Conservation (phyloP, 164 flowering plant genomes). For the Kalanchoe fedtschenkoi region DNA sequence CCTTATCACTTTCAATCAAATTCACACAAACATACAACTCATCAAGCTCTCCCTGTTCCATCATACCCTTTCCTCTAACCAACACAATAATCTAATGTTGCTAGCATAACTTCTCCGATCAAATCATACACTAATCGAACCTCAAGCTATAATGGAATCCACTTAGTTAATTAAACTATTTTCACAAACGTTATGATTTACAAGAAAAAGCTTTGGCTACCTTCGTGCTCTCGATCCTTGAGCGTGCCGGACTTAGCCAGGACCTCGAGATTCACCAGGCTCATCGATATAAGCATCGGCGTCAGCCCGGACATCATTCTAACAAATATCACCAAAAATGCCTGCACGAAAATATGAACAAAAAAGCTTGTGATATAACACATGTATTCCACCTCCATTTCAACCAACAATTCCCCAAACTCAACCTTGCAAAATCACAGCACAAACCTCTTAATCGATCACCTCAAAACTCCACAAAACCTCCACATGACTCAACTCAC, state of each 20-base stretch:
- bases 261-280: constrained; percentile 93
- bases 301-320: constrained; percentile 98
- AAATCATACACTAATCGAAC: background rate
- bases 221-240: constrained; percentile 60
- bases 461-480: background rate
- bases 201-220: constrained; percentile 19
- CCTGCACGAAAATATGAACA: constrained; percentile 36
- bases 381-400: constrained; percentile 55
- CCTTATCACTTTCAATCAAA: no score
- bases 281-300: constrained; percentile 88
- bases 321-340: constrained; percentile 65
- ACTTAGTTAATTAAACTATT: no score
- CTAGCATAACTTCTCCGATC: no score
- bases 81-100: background rate
- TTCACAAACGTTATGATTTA: background rate
- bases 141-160: no score
- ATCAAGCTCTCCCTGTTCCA: no score
- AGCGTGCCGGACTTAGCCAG: constrained; percentile 93
- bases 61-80: no score
- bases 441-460: background rate
- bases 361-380: constrained; percentile 62
- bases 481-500: background rate
- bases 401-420: background rate
- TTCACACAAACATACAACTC: no score
- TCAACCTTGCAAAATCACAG: no score